Evolutionary conservation across 768 basidiomycete species (phyloP).

Genomic region (Dentipellis fragilis): DNA sequence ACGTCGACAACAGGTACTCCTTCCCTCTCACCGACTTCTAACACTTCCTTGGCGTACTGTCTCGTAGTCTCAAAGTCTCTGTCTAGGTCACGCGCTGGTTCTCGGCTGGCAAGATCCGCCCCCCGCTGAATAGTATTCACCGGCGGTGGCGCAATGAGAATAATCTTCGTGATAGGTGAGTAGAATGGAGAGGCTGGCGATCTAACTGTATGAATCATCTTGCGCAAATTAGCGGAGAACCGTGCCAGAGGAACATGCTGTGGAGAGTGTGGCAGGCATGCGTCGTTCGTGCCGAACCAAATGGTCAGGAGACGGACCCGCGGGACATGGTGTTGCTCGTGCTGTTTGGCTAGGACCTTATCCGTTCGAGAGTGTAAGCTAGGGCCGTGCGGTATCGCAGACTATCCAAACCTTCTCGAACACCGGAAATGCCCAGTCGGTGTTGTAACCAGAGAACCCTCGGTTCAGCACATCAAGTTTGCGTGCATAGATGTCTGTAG

Average conservation of each 20-base stretch:
- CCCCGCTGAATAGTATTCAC: conserved; percentile 54
- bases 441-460: conserved; percentile 78
- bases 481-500: conserved; percentile 55
- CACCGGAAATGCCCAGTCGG: conserved; percentile 75
- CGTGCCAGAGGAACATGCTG: conserved; percentile 70
- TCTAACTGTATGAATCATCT: conserved; percentile 53
- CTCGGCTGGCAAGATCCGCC: conserved; percentile 37
- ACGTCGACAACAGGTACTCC: conserved; percentile 60
- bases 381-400: neutral
- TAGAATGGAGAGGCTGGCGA: conserved; percentile 53
- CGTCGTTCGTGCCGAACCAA: conserved; percentile 91
- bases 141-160: conserved; percentile 83
- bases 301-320: conserved; percentile 67
- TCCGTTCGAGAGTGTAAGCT: too few relatives aligned
- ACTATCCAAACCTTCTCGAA: conserved; percentile 49
- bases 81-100: conserved; percentile 44
- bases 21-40: conserved; percentile 44
- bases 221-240: conserved; percentile 54
- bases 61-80: conserved; percentile 53
- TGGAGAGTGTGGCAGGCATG: conserved; percentile 47
- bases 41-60: conserved; percentile 62
- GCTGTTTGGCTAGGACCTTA: conserved; percentile 50
- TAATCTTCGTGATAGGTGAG: conserved; percentile 62
- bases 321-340: conserved; percentile 38
- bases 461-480: conserved; percentile 84